Percentiles rank a stretch among this genome's conserved stretches.
phyloP scores from a whole-genome alignment of 2,329 filamentous ascomycete genomes.

The Ceratocystis variospora region DNA sequence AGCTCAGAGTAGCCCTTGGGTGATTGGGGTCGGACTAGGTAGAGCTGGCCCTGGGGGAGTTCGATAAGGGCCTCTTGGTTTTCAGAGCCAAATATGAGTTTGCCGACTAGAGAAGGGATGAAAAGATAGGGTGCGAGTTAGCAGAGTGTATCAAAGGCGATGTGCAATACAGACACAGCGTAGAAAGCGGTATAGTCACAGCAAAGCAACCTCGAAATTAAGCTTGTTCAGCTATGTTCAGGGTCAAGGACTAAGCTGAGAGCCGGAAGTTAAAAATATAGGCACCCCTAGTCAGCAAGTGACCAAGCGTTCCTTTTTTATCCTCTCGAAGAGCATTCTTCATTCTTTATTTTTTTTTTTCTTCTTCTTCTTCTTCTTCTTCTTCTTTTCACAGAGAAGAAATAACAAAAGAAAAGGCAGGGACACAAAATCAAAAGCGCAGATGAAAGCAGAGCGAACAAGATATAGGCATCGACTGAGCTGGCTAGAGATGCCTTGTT shows the following conservation, averaged over 20 bases:
- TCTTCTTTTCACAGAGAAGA: too few species aligned
- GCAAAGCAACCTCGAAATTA: neutral
- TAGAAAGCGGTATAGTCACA: constrained; percentile 2
- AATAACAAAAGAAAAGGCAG: neutral
- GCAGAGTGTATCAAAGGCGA: too few species aligned
- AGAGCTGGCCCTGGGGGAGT: constrained; percentile 88
- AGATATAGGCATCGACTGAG: too few species aligned
- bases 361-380: too few species aligned
- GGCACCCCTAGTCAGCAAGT: neutral
- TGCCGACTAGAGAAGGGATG: constrained; percentile 50
- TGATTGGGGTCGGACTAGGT: constrained; percentile 85
- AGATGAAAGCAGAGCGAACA: neutral
- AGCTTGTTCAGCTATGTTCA: neutral
- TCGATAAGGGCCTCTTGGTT: constrained; percentile 90
- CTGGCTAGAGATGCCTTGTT: neutral
- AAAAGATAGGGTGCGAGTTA: neutral
- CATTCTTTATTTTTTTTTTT: too few species aligned
- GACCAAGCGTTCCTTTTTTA: neutral
- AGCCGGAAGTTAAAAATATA: constrained; percentile 5
- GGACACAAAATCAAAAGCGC: neutral
- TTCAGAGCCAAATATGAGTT: constrained; percentile 76
- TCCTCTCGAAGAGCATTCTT: neutral
- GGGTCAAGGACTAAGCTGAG: neutral
- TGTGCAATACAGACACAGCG: constrained; percentile 4
- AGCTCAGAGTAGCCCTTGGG: constrained; percentile 97